These are phyloP conservation scores for Mycothermus thermophilus DNA, from an alignment of 495 filamentous ascomycete species.

Conservation along the genomic window DNA sequence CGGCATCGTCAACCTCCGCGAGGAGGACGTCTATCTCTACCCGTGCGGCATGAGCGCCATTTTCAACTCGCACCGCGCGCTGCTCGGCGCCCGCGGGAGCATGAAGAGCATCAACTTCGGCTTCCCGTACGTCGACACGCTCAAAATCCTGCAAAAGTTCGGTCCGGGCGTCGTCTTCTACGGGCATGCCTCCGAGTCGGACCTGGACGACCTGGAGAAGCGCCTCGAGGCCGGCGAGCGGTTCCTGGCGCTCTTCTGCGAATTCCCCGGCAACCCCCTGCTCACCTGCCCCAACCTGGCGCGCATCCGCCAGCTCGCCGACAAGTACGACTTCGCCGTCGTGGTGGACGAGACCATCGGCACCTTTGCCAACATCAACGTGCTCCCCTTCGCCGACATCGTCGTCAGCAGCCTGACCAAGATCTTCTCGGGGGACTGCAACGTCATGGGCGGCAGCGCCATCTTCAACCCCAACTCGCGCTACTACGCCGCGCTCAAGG, in stretches of 20 bases:
- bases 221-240: slow-evolving; percentile 58
- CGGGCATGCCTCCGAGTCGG: slow-evolving; percentile 64
- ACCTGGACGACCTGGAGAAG: slow-evolving; percentile 74
- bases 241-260: slow-evolving; percentile 79
- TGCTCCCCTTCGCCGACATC: slow-evolving; percentile 76
- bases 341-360: slow-evolving; percentile 94
- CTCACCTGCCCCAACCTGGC: slow-evolving; percentile 70
- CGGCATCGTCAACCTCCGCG: slow-evolving; percentile 57
- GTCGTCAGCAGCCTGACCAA: slow-evolving; percentile 92
- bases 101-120: slow-evolving; percentile 62
- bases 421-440: slow-evolving; percentile 91
- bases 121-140: slow-evolving; percentile 91
- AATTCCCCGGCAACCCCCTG: slow-evolving; percentile 87
- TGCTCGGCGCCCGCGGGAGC: slow-evolving; percentile 45
- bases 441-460: slow-evolving; percentile 90
- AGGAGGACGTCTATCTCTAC: slow-evolving; percentile 80
- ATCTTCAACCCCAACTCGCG: slow-evolving; percentile 69
- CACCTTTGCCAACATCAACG: slow-evolving; percentile 89
- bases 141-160: slow-evolving; percentile 91
- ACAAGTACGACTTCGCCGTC: slow-evolving; percentile 76
- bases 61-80: slow-evolving; percentile 66
- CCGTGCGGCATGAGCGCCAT: slow-evolving; percentile 92
- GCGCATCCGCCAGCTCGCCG: slow-evolving; percentile 65
- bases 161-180: slow-evolving; percentile 86
- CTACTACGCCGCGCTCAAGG: slow-evolving; percentile 57